These are phyloP conservation scores for Phialophora macrospora DNA, from an alignment of 2,329 filamentous ascomycete species.

Conservation along the genomic window DNA sequence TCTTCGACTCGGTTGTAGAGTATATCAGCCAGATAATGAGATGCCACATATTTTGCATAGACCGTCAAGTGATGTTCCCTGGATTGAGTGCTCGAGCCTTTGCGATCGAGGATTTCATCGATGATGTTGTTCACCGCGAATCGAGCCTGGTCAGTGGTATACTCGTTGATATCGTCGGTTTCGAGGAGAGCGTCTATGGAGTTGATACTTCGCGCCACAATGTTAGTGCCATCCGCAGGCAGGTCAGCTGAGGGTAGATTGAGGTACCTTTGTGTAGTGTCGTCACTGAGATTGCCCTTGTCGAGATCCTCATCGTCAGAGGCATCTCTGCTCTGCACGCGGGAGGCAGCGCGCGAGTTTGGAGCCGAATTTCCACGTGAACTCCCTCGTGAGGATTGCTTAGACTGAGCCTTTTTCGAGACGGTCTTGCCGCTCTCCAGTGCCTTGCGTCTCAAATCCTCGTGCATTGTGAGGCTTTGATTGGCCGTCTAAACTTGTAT, in stretches of 20 bases:
- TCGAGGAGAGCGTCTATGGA: constrained; percentile 70
- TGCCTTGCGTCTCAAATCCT: constrained; percentile 59
- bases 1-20: constrained; percentile 65
- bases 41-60: constrained; percentile 69
- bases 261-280: constrained; percentile 60
- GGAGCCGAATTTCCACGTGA: constrained; percentile 59
- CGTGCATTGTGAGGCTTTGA: constrained; percentile 48
- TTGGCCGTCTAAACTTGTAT: background rate
- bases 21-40: constrained; percentile 68
- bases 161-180: constrained; percentile 58
- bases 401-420: constrained; percentile 62
- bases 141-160: constrained; percentile 62
- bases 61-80: constrained; percentile 68
- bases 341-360: constrained; percentile 59
- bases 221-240: constrained; percentile 18
- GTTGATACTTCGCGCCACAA: constrained; percentile 54
- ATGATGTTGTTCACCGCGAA: constrained; percentile 68
- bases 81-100: constrained; percentile 74
- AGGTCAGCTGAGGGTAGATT: constrained; percentile 8
- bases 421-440: constrained; percentile 69
- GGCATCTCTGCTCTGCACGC: constrained; percentile 58
- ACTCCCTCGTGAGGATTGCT: constrained; percentile 57
- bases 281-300: constrained; percentile 60
- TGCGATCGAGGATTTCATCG: constrained; percentile 74
- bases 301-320: constrained; percentile 63